phyloP scores from a whole-genome alignment of 2,329 filamentous ascomycete genomes.

The Monosporascus sp. region DNA sequence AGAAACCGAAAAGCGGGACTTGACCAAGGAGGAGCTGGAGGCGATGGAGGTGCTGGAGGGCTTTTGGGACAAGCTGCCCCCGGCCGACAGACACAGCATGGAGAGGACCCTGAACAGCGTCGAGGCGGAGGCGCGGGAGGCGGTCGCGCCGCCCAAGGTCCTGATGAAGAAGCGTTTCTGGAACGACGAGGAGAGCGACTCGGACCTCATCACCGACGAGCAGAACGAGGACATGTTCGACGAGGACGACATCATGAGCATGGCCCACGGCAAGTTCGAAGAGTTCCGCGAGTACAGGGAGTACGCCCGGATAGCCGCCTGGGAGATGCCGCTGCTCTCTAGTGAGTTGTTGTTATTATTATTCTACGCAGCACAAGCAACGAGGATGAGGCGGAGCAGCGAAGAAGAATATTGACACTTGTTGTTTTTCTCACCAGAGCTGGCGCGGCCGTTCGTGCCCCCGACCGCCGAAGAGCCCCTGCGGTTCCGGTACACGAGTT shows the following conservation, averaged over 20 bases:
- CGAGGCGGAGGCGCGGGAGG: constrained; percentile 24
- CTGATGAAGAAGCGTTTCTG: constrained; percentile 14
- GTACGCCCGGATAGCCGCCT: constrained; percentile 80
- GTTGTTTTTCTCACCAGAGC: constrained; percentile 47
- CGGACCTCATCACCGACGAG: constrained; percentile 20
- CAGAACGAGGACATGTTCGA: constrained; percentile 52
- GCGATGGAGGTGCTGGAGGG: neutral
- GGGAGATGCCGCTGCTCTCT: constrained; percentile 89
- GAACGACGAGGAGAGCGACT: constrained; percentile 22
- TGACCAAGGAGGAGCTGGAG: neutral
- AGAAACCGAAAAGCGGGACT: neutral
- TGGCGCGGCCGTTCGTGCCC: constrained; percentile 73
- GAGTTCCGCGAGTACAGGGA: constrained; percentile 83
- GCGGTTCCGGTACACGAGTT: constrained; percentile 93
- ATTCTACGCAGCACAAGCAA: neutral
- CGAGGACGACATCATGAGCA: constrained; percentile 76
- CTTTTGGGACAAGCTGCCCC: neutral
- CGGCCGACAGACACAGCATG: constrained; percentile 1
- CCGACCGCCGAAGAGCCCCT: constrained; percentile 66
- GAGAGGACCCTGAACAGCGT: constrained; percentile 24
- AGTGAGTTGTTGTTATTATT: constrained; percentile 54
- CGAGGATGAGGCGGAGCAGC: no score
- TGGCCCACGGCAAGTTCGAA: constrained; percentile 83
- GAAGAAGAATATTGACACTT: constrained; percentile 1
- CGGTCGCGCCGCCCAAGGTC: constrained; percentile 16